phyloP scores from a whole-genome alignment of 192 early-diverging fungal species.

The Thamnidium elegans region DNA sequence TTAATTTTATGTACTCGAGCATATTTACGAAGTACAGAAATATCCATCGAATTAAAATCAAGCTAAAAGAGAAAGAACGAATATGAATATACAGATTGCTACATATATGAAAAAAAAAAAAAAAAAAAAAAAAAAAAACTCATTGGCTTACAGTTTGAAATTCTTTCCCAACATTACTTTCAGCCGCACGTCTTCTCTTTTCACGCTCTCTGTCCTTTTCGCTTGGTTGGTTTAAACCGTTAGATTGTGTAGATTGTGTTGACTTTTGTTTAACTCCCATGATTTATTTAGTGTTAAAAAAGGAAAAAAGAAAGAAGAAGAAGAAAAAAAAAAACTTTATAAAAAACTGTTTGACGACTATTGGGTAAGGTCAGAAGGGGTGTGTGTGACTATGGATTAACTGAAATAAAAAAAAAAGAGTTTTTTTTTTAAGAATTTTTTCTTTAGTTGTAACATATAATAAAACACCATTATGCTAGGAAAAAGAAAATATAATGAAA shows the following conservation, averaged over 20 bases:
- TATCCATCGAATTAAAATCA: slow-evolving; percentile 43
- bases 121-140: not conserved
- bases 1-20: slow-evolving; percentile 42
- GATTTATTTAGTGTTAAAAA: not conserved
- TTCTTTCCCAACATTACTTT: slow-evolving; percentile 24
- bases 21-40: slow-evolving; percentile 41
- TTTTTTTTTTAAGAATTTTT: too few species aligned
- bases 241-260: slow-evolving; percentile 8
- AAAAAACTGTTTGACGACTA: too few species aligned
- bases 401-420: too few species aligned
- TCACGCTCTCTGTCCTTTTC: slow-evolving; percentile 25
- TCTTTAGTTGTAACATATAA: too few species aligned
- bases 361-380: too few species aligned
- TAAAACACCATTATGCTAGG: too few species aligned
- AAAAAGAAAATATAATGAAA: too few species aligned
- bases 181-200: slow-evolving; percentile 19
- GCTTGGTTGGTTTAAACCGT: slow-evolving; percentile 2
- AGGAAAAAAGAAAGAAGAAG: not conserved
- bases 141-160: slow-evolving; percentile 18
- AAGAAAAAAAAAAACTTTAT: too few species aligned
- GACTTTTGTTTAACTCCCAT: slow-evolving; percentile 26
- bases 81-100: not conserved
- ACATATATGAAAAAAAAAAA: not conserved
- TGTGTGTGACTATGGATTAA: too few species aligned
- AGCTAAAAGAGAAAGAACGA: slow-evolving; percentile 18